Percentiles rank a stretch among this genome's conserved stretches.
These are phyloP conservation scores for Fusarium chlamydosporum DNA, from an alignment of 2,329 filamentous ascomycete species.

Conservation along the genomic window DNA sequence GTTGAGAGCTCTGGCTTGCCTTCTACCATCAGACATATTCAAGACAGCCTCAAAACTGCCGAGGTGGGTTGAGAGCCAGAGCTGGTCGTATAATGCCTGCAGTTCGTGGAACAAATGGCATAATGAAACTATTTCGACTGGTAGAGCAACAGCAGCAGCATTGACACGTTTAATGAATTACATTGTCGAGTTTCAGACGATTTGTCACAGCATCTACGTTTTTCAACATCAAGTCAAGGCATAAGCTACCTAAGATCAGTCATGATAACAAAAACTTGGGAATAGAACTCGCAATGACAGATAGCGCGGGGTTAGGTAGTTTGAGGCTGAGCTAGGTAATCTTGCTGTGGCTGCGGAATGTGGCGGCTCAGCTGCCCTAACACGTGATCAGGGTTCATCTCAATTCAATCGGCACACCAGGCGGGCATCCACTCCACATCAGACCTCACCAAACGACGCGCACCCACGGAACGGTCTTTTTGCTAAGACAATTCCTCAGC, in stretches of 20 bases:
- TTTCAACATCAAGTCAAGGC: background rate
- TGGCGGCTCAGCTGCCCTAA: conserved; percentile 49
- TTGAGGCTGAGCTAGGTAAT: conserved; percentile 19
- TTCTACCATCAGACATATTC: conserved; percentile 32
- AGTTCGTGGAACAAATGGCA: background rate
- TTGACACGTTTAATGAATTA: background rate
- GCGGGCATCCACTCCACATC: conserved; percentile 57
- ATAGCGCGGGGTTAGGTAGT: background rate
- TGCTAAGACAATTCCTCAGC: conserved; percentile 61
- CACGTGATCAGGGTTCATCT: conserved; percentile 60
- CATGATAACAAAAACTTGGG: conserved; percentile 12
- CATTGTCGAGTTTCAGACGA: no score
- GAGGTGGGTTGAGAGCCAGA: background rate
- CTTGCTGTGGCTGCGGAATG: background rate
- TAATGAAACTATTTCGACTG: no score
- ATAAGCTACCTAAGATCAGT: background rate
- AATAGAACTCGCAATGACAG: background rate
- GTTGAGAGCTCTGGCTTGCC: conserved; percentile 20
- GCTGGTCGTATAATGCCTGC: background rate
- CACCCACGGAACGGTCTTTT: conserved; percentile 62
- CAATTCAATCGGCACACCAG: conserved; percentile 54
- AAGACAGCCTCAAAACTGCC: conserved; percentile 1
- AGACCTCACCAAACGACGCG: conserved; percentile 61
- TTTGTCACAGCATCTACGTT: background rate
- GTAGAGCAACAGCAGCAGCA: background rate